phyloP scores from a whole-genome alignment of 2,329 filamentous ascomycete species.

The Tolypocladium endophyticum region DNA sequence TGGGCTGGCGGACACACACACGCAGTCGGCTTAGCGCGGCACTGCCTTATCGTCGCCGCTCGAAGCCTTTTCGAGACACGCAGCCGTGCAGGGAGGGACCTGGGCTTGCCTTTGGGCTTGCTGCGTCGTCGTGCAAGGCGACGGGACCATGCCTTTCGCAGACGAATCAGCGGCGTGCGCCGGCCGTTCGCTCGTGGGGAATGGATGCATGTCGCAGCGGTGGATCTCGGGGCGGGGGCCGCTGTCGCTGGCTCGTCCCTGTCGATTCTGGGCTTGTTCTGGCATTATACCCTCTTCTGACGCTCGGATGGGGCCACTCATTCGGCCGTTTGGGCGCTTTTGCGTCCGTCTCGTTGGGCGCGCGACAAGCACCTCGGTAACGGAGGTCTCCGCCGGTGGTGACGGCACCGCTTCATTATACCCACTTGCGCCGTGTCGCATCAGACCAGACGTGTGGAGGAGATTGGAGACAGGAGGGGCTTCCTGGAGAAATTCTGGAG shows the following conservation, averaged over 20 bases:
- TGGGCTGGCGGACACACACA: background rate
- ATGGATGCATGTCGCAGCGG: background rate
- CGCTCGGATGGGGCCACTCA: background rate
- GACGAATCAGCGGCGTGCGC: background rate
- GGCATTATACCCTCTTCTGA: background rate
- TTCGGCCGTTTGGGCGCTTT: background rate
- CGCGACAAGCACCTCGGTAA: background rate
- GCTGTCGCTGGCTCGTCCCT: background rate
- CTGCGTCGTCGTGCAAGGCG: background rate
- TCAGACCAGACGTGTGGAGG: background rate
- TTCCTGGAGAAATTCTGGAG: background rate
- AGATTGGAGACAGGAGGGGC: background rate
- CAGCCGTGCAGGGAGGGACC: background rate
- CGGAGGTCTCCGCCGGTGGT: background rate
- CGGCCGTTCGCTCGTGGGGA: background rate
- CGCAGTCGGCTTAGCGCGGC: background rate
- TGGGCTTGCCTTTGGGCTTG: background rate
- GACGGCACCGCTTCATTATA: background rate
- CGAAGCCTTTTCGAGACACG: background rate
- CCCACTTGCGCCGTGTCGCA: background rate
- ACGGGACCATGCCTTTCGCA: background rate
- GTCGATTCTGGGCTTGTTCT: background rate
- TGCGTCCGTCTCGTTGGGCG: background rate
- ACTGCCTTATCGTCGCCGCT: background rate
- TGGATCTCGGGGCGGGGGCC: background rate